phyloP scores from a whole-genome alignment of 2,329 filamentous ascomycete genomes.

The Alternaria sp. region DNA sequence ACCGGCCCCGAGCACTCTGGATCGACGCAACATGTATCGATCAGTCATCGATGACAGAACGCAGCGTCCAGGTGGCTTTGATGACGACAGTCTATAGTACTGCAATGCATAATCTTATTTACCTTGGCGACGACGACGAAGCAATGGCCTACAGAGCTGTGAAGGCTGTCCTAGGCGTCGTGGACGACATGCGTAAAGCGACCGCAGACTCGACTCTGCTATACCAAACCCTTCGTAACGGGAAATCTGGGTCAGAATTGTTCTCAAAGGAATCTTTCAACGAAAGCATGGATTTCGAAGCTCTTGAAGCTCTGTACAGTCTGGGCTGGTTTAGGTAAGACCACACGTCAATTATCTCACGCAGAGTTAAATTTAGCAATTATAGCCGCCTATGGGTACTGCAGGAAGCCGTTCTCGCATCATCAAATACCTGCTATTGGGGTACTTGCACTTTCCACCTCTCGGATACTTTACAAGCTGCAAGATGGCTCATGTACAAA shows the following conservation, averaged over 20 bases:
- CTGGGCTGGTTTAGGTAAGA: background rate
- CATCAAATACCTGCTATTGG: background rate
- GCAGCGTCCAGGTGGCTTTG: background rate
- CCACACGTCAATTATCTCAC: fast-evolving
- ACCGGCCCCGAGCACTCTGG: background rate
- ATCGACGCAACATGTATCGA: background rate
- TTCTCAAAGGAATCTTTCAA: fast-evolving
- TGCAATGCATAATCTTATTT: background rate
- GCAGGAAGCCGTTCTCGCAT: background rate
- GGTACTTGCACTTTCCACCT: fast-evolving
- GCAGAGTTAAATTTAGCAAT: fast-evolving
- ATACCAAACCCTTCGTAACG: fast-evolving
- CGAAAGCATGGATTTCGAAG: fast-evolving
- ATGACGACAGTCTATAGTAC: fast-evolving
- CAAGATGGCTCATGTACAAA: background rate
- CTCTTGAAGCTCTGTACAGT: background rate
- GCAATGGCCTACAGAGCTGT: background rate
- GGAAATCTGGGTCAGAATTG: fast-evolving
- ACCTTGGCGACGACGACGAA: background rate
- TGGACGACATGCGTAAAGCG: fast-evolving
- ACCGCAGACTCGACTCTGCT: background rate
- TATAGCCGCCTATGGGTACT: background rate
- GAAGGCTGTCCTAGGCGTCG: background rate
- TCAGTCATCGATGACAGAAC: background rate
- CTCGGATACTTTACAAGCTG: too few species aligned